phyloP scores from a whole-genome alignment of 2,329 filamentous ascomycete species.

The Elsinoe arachidis region DNA sequence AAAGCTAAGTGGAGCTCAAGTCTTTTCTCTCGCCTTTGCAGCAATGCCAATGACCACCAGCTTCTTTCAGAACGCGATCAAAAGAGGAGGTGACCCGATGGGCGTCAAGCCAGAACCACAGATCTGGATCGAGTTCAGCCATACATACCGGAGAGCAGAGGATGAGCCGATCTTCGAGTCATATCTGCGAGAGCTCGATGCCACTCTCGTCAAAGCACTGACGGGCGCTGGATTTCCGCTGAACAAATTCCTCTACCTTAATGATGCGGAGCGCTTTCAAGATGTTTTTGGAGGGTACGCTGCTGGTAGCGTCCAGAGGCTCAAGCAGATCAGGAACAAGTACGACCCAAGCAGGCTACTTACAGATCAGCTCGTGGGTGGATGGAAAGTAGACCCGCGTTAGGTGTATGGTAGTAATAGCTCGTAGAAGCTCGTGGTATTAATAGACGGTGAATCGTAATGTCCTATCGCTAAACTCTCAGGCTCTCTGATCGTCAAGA shows the following conservation, averaged over 20 bases:
- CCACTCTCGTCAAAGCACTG: constrained; percentile 22
- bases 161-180: constrained; percentile 30
- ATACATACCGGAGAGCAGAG: not conserved
- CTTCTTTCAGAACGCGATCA: not conserved
- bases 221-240: constrained; percentile 23
- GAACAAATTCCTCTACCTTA: constrained; percentile 21
- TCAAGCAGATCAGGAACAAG: constrained; percentile 32
- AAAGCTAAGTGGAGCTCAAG: not conserved
- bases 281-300: constrained; percentile 34
- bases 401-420: not conserved
- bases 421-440: not conserved
- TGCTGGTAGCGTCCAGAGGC: constrained; percentile 28
- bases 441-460: not conserved
- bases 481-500: too few relatives aligned
- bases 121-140: constrained; percentile 11
- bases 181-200: constrained; percentile 28
- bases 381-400: constrained; percentile 7
- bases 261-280: constrained; percentile 34
- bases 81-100: constrained; percentile 1
- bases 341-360: constrained; percentile 33
- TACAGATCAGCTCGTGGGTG: constrained; percentile 4
- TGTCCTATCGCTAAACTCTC: not conserved
- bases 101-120: constrained; percentile 1
- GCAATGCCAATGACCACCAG: not conserved
- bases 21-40: constrained; percentile 1